A percentile compares a stretch with the other conserved stretches of the same genome.
These are phyloP conservation scores for Metschnikowia chrysomelidarum DNA, from an alignment of 805 yeast species.

Conservation along the genomic window DNA sequence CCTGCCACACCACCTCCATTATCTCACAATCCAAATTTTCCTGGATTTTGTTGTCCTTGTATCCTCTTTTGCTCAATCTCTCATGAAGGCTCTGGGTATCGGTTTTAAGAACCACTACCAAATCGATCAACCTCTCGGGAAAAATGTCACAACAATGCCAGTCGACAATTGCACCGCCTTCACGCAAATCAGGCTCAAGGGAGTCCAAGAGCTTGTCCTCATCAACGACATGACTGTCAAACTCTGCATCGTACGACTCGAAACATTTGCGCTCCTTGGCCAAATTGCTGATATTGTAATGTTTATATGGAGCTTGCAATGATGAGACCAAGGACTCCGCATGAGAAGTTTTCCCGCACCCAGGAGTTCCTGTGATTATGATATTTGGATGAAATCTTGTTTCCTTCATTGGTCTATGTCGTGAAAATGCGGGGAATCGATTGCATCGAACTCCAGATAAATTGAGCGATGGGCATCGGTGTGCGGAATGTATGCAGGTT, in stretches of 20 bases:
- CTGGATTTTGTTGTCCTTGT: slow-evolving; percentile 75
- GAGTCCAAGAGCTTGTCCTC: slow-evolving; percentile 85
- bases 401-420: too few relatives aligned
- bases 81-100: slow-evolving; percentile 72
- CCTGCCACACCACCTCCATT: slow-evolving; percentile 86
- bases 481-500: too few relatives aligned
- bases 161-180: slow-evolving; percentile 89
- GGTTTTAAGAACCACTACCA: slow-evolving; percentile 85
- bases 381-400: slow-evolving; percentile 59
- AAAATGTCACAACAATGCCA: slow-evolving; percentile 98
- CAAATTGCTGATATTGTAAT: slow-evolving; percentile 71
- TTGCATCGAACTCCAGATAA: too few relatives aligned
- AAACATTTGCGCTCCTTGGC: slow-evolving; percentile 77
- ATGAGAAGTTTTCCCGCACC: slow-evolving; percentile 83
- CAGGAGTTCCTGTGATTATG: slow-evolving; percentile 93
- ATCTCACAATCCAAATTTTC: slow-evolving; percentile 96
- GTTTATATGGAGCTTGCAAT: slow-evolving; percentile 43
- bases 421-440: too few relatives aligned
- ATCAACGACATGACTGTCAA: slow-evolving; percentile 87
- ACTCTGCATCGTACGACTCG: slow-evolving; percentile 80
- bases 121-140: slow-evolving; percentile 88
- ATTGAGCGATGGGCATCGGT: too few relatives aligned
- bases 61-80: slow-evolving; percentile 72
- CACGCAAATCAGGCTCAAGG: slow-evolving; percentile 70
- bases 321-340: slow-evolving; percentile 55